Evolutionary conservation across 129 eudicot genomes (phyloP).

Genomic region (Ambrosia artemisiifolia): DNA sequence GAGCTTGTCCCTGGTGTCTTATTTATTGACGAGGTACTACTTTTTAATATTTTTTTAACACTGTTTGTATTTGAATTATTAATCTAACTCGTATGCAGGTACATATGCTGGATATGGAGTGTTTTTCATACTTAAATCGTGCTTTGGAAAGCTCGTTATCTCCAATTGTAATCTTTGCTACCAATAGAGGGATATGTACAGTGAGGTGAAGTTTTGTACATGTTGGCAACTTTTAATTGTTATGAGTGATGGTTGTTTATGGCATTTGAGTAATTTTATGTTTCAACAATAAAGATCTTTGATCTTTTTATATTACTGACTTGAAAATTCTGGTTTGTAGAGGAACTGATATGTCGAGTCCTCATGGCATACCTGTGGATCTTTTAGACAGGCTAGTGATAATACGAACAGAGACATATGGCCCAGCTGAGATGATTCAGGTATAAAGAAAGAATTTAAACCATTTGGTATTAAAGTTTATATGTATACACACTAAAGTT

Average conservation of each 20-base stretch:
- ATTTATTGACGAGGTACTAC: constrained; percentile 84
- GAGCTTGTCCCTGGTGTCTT: constrained; percentile 98
- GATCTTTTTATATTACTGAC: background rate
- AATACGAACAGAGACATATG: constrained; percentile 82
- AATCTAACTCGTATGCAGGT: constrained; percentile 43
- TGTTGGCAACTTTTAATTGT: background rate
- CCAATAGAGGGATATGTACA: constrained; percentile 92
- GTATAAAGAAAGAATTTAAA: constrained; percentile 29
- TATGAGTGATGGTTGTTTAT: background rate
- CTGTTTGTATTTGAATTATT: background rate
- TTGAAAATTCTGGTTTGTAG: constrained; percentile 34
- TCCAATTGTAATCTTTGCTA: constrained; percentile 95
- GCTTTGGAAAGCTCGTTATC: constrained; percentile 94
- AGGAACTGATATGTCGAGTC: constrained; percentile 96
- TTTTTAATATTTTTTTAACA: background rate
- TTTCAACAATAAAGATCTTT: background rate
- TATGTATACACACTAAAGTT: background rate
- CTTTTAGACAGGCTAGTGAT: constrained; percentile 84
- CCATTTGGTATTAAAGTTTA: background rate
- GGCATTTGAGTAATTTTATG: background rate
- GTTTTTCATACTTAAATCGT: constrained; percentile 95
- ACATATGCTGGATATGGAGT: constrained; percentile 98
- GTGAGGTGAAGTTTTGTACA: constrained; percentile 58
- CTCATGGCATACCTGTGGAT: constrained; percentile 98
- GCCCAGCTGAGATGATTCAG: constrained; percentile 98